Percentiles rank a stretch among this genome's conserved stretches.
Evolutionary conservation across 2,329 filamentous ascomycete genomes (phyloP).

Genomic region (Leptographium galeiforme): DNA sequence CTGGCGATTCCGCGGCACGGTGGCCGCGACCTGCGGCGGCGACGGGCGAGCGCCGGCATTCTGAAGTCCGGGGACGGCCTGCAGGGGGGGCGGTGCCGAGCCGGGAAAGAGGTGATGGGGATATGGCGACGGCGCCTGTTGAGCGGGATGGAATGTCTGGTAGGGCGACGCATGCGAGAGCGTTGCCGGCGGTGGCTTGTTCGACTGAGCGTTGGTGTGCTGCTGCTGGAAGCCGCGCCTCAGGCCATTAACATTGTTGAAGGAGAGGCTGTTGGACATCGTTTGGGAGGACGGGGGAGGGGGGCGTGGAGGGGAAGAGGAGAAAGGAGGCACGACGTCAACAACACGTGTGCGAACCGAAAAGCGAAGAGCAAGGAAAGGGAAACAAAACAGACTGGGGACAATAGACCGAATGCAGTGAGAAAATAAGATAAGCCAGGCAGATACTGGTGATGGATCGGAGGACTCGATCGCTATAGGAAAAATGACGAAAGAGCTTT

Average conservation of each 20-base stretch:
- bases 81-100: slow-evolving; percentile 30
- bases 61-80: slow-evolving; percentile 33
- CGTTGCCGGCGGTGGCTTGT: slow-evolving; percentile 38
- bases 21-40: slow-evolving; percentile 33
- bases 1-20: slow-evolving; percentile 31
- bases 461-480: not conserved
- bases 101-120: slow-evolving; percentile 39
- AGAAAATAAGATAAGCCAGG: not conserved
- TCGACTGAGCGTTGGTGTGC: slow-evolving; percentile 27
- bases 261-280: slow-evolving; percentile 36
- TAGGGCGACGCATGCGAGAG: slow-evolving; percentile 41
- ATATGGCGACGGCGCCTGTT: slow-evolving; percentile 32
- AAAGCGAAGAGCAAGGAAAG: not conserved
- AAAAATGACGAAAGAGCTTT: not conserved
- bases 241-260: slow-evolving; percentile 29
- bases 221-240: slow-evolving; percentile 29
- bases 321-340: not conserved
- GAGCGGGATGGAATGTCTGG: slow-evolving; percentile 31
- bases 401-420: not conserved
- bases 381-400: not conserved
- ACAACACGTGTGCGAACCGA: not conserved
- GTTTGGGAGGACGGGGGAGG: slow-evolving; percentile 9
- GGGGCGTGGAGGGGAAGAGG: not conserved
- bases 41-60: slow-evolving; percentile 28
- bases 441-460: not conserved